Evolutionary conservation across 768 basidiomycete genomes (phyloP), one percentile per base, ranked within the genome.

Genomic region (Lyophyllum shimeji): DNA sequence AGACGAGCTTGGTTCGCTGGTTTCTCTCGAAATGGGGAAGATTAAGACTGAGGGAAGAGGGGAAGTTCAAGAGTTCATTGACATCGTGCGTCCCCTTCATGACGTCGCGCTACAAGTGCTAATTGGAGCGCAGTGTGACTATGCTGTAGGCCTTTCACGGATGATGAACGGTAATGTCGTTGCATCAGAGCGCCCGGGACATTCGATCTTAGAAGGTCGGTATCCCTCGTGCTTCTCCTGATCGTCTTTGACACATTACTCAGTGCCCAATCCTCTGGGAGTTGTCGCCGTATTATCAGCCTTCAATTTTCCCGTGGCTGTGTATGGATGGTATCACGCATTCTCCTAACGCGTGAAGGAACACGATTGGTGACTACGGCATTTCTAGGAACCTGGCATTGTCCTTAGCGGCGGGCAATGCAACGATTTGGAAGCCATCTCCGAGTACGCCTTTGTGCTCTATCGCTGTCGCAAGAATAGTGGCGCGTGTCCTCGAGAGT

Each of bases 291-390:
- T 96, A 9, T 73, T 98, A 50, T 89, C 92, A 20, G 96, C 96
- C 0, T 98, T 97, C 78, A 98, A 98, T 70, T 98, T 98, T 68
- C 96, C 96, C 9, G 86, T 93, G 42, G 94, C 94, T 31, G 93
- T 95, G 43, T 93, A 92, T 70, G 93, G 93, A 60, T 95, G 93
- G 92, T 88, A 71, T 39, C 75, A 64, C 20, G 24, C 52, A 47
- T 55, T 47, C 21, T 1, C 25, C 27, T n/a, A n/a, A 54, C 54
- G 44, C 23, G 25, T 24, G 40, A 48, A 27, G 45, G 7, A 21
- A 60, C 44, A 33, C 55, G 15, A n/a, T 21, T 21, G 37, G 5
- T 17, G 48, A 44, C 11, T 12, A 13, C 9, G 29, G 33, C 24
- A 42, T 53, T 21, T 20, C 20, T 65, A 94, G 95, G 95, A 98